A percentile compares a stretch with the other conserved stretches of the same genome.
These are phyloP conservation scores for Cercospora beticola DNA, from an alignment of 2,329 filamentous ascomycete genomes.

Conservation along the genomic window DNA sequence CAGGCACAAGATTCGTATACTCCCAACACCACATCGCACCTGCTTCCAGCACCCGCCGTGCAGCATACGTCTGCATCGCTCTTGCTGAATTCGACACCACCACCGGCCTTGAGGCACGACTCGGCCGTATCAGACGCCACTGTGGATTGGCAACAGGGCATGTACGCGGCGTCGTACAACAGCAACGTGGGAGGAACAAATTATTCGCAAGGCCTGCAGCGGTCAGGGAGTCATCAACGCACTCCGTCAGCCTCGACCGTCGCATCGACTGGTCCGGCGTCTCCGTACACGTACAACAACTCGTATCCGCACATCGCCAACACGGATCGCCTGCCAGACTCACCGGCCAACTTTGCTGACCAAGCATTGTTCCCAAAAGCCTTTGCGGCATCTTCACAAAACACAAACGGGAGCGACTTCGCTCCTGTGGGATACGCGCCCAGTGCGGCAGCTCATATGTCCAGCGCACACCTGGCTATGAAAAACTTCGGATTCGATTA, in stretches of 20 bases:
- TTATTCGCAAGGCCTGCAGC: constrained; percentile 25
- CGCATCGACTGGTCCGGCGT: constrained; percentile 46
- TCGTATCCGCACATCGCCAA: constrained; percentile 46
- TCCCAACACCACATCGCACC: background rate
- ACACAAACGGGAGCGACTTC: constrained; percentile 54
- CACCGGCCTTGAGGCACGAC: constrained; percentile 16
- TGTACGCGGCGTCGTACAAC: constrained; percentile 26
- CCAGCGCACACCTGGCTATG: constrained; percentile 60
- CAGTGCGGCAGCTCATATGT: constrained; percentile 35
- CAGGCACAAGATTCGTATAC: background rate
- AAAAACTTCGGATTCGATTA: constrained; percentile 58
- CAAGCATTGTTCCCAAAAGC: constrained; percentile 51
- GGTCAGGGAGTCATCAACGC: constrained; percentile 34
- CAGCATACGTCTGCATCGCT: constrained; percentile 5
- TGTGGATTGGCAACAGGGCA: constrained; percentile 25
- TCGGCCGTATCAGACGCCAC: constrained; percentile 18
- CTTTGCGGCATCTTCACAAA: constrained; percentile 57
- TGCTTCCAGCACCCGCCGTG: background rate
- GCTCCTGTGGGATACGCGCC: constrained; percentile 36
- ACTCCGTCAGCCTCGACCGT: constrained; percentile 44
- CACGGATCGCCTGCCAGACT: constrained; percentile 46
- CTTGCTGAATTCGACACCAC: background rate
- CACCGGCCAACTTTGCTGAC: constrained; percentile 40
- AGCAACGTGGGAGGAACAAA: constrained; percentile 29
- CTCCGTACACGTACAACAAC: constrained; percentile 42